phyloP scores from a whole-genome alignment of 1,139 yeast species.

The Suhomyces guaymorum region DNA sequence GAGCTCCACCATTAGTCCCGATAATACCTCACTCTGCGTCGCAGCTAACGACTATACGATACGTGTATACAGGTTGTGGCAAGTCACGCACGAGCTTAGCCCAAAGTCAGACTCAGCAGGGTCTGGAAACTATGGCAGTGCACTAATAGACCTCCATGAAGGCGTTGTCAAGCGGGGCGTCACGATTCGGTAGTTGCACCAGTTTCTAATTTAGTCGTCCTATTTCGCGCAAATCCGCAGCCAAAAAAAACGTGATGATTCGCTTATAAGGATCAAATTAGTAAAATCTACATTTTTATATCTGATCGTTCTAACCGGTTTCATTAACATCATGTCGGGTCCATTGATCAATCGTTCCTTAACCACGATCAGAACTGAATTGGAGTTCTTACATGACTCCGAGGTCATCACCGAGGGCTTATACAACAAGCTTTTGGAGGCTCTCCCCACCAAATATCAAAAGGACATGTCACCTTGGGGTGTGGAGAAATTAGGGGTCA shows the following conservation, averaged over 20 bases:
- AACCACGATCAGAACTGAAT: conserved; percentile 71
- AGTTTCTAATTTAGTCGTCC: background rate
- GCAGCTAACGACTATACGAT: conserved; percentile 79
- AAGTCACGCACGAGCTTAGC: conserved; percentile 28
- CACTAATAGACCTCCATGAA: conserved; percentile 58
- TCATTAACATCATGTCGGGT: conserved; percentile 39
- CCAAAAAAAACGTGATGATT: background rate
- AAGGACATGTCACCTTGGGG: conserved; percentile 58
- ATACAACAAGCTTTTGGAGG: conserved; percentile 49
- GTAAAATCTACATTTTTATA: no score
- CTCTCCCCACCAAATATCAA: conserved; percentile 62
- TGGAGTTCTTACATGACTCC: conserved; percentile 78
- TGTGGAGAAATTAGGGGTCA: conserved; percentile 38
- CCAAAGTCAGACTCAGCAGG: conserved; percentile 37
- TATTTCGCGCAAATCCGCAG: background rate
- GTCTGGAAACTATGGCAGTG: conserved; percentile 52
- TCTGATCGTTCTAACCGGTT: no score
- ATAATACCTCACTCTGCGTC: conserved; percentile 59
- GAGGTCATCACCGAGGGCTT: conserved; percentile 67
- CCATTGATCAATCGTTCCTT: conserved; percentile 78
- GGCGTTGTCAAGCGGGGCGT: conserved; percentile 36
- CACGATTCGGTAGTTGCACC: conserved; percentile 20
- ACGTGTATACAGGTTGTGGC: conserved; percentile 73
- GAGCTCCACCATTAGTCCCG: conserved; percentile 68
- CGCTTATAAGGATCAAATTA: conserved; percentile 2